Evolutionary conservation across 495 filamentous ascomycete species (phyloP).

Genomic region (Ascobolus immersus): DNA sequence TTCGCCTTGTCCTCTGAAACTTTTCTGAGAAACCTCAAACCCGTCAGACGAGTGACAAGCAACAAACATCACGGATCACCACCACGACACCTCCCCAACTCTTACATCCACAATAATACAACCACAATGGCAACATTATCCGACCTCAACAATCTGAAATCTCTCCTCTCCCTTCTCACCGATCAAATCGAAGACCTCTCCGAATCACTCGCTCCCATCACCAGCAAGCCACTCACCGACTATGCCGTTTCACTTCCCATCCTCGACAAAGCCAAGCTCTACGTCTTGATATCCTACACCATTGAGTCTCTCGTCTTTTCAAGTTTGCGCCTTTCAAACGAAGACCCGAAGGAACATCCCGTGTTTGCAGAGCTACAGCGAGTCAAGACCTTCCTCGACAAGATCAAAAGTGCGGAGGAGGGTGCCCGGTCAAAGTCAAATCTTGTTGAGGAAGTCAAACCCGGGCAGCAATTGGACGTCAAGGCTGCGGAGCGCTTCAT

Average conservation of each 20-base stretch:
- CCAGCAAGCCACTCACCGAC: slow-evolving; percentile 36
- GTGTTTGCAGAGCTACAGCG: slow-evolving; percentile 63
- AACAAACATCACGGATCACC: no score
- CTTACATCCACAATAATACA: no score
- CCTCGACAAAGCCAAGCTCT: slow-evolving; percentile 79
- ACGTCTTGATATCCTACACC: slow-evolving; percentile 57
- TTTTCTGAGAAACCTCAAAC: no score
- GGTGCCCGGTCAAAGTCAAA: no score
- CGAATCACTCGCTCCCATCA: slow-evolving; percentile 39
- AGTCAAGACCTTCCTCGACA: slow-evolving; percentile 76
- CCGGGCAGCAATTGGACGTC: slow-evolving; percentile 36
- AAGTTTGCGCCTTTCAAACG: slow-evolving; percentile 52
- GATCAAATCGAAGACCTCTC: slow-evolving; percentile 53
- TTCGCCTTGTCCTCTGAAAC: no score
- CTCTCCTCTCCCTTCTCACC: slow-evolving; percentile 42
- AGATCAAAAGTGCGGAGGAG: slow-evolving; percentile 41
- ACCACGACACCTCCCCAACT: no score
- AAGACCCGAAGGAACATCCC: slow-evolving; percentile 57
- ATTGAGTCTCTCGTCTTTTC: slow-evolving; percentile 84
- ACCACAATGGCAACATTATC: no score
- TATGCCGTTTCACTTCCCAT: slow-evolving; percentile 57
- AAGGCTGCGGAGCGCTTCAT: slow-evolving; percentile 59
- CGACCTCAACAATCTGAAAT: slow-evolving; percentile 9
- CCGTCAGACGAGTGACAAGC: no score
- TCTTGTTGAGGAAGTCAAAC: slow-evolving; percentile 7